Conservation (phyloP, 164 flowering plant genomes). For the Echeveria elegans region DNA sequence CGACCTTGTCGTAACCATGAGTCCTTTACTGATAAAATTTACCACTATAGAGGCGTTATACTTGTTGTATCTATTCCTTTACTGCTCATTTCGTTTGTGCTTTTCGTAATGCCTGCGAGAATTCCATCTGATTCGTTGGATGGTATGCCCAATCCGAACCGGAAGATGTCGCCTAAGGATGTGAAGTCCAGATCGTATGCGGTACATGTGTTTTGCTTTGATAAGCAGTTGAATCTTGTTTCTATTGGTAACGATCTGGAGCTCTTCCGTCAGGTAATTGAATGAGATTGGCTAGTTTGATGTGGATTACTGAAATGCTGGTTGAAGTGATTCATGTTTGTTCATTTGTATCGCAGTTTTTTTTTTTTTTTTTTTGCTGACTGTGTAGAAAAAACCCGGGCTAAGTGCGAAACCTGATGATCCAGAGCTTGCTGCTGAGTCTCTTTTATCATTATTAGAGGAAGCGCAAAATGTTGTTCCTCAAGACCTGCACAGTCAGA, state of each 20-base stretch:
- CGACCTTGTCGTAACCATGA: constrained; percentile 26
- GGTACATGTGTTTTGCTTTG: constrained; percentile 83
- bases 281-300: not conserved
- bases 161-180: constrained; percentile 17
- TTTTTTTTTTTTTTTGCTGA: not conserved
- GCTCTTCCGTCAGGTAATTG: constrained; percentile 61
- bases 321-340: not conserved
- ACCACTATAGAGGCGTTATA: not conserved
- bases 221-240: constrained; percentile 63
- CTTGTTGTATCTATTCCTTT: not conserved
- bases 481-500: constrained; percentile 33
- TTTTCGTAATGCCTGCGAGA: not conserved
- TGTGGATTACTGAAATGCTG: constrained; percentile 20
- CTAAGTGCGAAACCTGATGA: constrained; percentile 62
- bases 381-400: constrained; percentile 62
- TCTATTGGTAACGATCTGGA: constrained; percentile 80
- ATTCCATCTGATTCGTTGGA: constrained; percentile 14
- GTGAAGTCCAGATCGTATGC: constrained; percentile 37
- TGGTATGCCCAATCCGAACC: not conserved
- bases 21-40: constrained; percentile 24
- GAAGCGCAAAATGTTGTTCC: constrained; percentile 72
- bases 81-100: not conserved
- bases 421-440: constrained; percentile 62
- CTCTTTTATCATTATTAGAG: constrained; percentile 46
- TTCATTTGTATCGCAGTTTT: not conserved